Percentiles rank a stretch among this genome's conserved stretches.
phyloP scores from a whole-genome alignment of 1,284 basidiomycete species.

The Ceratobasidium sp. region DNA sequence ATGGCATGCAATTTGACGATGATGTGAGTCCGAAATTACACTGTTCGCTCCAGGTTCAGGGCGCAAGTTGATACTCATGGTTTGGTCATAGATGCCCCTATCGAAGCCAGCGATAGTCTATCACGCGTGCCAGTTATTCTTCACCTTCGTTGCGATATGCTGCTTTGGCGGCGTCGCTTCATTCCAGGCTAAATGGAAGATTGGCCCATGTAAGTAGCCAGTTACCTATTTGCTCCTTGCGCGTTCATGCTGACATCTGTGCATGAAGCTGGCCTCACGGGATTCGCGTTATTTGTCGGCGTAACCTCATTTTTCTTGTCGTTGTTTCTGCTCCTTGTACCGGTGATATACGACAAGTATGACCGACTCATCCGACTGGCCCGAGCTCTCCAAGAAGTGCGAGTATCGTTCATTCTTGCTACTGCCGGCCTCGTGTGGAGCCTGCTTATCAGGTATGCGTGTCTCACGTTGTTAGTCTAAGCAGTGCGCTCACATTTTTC shows the following conservation, averaged over 20 bases:
- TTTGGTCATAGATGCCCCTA: slow-evolving; percentile 77
- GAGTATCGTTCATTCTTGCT: slow-evolving; percentile 84
- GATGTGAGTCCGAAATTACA: slow-evolving; percentile 62
- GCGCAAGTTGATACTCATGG: slow-evolving; percentile 47
- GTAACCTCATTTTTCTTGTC: slow-evolving; percentile 78
- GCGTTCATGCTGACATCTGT: slow-evolving; percentile 14
- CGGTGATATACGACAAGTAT: slow-evolving; percentile 88
- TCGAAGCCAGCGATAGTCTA: slow-evolving; percentile 83
- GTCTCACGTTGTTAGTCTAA: slow-evolving; percentile 25
- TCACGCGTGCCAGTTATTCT: slow-evolving; percentile 81
- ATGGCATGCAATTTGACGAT: slow-evolving; percentile 73
- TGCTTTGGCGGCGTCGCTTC: slow-evolving; percentile 87
- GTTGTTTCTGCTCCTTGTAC: slow-evolving; percentile 77
- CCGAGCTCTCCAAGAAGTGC: slow-evolving; percentile 81
- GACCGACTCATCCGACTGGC: slow-evolving; percentile 82
- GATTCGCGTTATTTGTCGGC: slow-evolving; percentile 86
- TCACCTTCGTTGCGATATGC: slow-evolving; percentile 89
- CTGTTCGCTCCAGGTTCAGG: slow-evolving; percentile 49
- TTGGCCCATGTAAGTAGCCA: slow-evolving; percentile 81
- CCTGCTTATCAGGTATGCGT: slow-evolving; percentile 81
- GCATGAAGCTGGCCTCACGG: slow-evolving; percentile 80
- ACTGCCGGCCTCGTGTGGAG: slow-evolving; percentile 73
- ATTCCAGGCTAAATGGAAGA: slow-evolving; percentile 85
- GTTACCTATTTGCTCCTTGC: neutral
- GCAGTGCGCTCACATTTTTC: slow-evolving; percentile 19